Evolutionary conservation across 164 flowering plant species (phyloP), one percentile per base, ranked within the genome.

Genomic region (Magnolia sinica): DNA sequence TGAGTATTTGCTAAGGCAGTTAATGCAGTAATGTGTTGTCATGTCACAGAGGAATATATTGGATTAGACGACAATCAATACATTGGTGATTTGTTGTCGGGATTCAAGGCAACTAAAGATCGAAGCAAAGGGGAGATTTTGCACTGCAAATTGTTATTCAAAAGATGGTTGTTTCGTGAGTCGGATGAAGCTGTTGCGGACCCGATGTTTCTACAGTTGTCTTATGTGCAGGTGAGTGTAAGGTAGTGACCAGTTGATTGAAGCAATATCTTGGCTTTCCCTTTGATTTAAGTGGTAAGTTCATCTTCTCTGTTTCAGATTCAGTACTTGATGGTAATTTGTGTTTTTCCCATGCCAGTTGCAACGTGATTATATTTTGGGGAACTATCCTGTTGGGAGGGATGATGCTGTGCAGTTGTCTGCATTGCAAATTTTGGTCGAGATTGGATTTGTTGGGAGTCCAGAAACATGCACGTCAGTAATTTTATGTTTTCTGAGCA

Each of bases 321-420:
- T 29, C 24, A 3, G 37, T 68, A 0, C 27, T 1, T 82, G 50
- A 19, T 85, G 59, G 50, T 74, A 20, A 69, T 23, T 67, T 68
- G 58, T 58, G 59, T 24, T 22, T 18, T 23, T 74, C 13, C 65
- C 82, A 22, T 77, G 78, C 72, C 92, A 96, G 99, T 84, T 96
- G 85, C 99, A 94, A 89, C 98, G 92, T 86, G 99, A 96, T 84
- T 96, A 96, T 85, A 87, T 93, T 24, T 76, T 90, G 85, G 99
- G 99, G 18, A 94, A 96, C 85, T 96, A 96, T 88, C 99, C 99
- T 73, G 97, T 96, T 85, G 99, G 98, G 75, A 88, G 91, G 82
- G 98, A 94, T 79, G 99, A 96, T 86, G 98, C 98, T 81, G 96
- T 97, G 23, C 96, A 94, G 82, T 86, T 96, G 14, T 94, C 98